phyloP scores from a whole-genome alignment of 228 moss, liverwort and hornwort genomes.

The Sphagnum fallax region DNA sequence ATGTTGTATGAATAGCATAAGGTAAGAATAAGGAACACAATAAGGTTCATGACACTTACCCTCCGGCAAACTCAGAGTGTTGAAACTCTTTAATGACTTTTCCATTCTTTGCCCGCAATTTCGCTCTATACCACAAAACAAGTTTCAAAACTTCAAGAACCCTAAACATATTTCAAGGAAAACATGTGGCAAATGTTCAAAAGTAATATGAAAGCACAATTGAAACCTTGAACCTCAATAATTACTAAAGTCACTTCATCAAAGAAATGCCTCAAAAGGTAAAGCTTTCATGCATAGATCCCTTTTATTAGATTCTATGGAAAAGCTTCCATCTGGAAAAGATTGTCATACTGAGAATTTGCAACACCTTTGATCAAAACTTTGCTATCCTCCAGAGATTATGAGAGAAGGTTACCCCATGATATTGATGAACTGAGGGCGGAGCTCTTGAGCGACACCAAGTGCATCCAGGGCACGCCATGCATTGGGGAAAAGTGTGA shows the following conservation, averaged over 20 bases:
- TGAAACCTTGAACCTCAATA: too few species aligned
- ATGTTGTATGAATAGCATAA: too few species aligned
- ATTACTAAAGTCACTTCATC: too few species aligned
- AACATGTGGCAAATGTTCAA: not conserved
- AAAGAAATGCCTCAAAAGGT: too few species aligned
- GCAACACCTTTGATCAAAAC: too few species aligned
- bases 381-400: too few species aligned
- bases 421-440: slow-evolving; percentile 20
- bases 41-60: slow-evolving; percentile 19
- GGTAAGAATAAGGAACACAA: too few species aligned
- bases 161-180: not conserved
- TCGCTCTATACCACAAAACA: slow-evolving; percentile 19
- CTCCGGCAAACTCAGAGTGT: slow-evolving; percentile 36
- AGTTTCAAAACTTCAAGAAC: not conserved
- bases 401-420: slow-evolving; percentile 11
- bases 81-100: slow-evolving; percentile 27
- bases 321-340: too few species aligned
- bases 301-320: too few species aligned
- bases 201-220: not conserved
- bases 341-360: too few species aligned
- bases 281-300: too few species aligned
- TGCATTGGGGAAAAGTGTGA: slow-evolving; percentile 42
- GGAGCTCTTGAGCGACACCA: slow-evolving; percentile 37
- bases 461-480: slow-evolving; percentile 49
- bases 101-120: slow-evolving; percentile 28